These are phyloP conservation scores for Rhizophagus clarus DNA, from an alignment of 192 early-diverging fungal species.

Conservation along the genomic window DNA sequence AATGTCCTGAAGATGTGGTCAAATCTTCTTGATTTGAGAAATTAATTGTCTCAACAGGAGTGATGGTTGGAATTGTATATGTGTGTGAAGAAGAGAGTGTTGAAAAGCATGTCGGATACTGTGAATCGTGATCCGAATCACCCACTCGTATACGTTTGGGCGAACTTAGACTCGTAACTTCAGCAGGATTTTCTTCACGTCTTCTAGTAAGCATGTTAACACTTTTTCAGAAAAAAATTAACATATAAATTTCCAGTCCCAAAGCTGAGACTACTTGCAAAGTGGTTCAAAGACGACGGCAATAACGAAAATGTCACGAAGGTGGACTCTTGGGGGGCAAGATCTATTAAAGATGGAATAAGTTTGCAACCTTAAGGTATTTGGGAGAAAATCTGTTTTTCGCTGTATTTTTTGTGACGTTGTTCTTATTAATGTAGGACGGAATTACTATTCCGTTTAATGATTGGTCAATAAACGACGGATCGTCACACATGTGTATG, in stretches of 20 bases:
- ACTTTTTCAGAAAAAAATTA: not conserved
- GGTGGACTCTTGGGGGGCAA: slow-evolving; percentile 1
- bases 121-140: slow-evolving; percentile 23
- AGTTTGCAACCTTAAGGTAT: not conserved
- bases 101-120: not conserved
- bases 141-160: slow-evolving; percentile 22
- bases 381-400: not conserved
- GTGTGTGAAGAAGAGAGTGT: slow-evolving; percentile 15
- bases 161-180: not conserved
- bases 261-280: not conserved
- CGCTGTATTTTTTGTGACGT: not conserved
- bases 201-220: slow-evolving; percentile 22
- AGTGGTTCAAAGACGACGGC: not conserved
- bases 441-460: not conserved
- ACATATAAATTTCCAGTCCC: slow-evolving; percentile 8
- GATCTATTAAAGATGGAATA: not conserved
- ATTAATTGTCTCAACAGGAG: not conserved
- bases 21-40: slow-evolving; percentile 19
- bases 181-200: slow-evolving; percentile 23
- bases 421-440: not conserved
- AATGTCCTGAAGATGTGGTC: not conserved
- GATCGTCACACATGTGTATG: not conserved
- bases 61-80: slow-evolving; percentile 17
- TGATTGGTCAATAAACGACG: not conserved
- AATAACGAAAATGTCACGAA: slow-evolving; percentile 12